These are phyloP conservation scores for Hypericum perforatum DNA, from an alignment of 345 rosid species.

Conservation along the genomic window DNA sequence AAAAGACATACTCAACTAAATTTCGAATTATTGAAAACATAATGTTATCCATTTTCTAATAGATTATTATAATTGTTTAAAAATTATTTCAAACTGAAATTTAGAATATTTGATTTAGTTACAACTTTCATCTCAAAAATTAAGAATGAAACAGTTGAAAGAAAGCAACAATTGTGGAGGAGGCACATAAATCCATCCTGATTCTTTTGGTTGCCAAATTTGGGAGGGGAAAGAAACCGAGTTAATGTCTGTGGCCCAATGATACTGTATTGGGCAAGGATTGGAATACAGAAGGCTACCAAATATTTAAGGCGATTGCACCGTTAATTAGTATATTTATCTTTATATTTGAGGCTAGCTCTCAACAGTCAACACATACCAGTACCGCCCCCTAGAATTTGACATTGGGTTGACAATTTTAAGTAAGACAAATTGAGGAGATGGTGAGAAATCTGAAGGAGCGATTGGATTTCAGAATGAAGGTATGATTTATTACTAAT, in stretches of 20 bases:
- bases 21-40: too few relatives aligned
- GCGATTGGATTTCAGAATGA: too few relatives aligned
- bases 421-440: too few relatives aligned
- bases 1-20: too few relatives aligned
- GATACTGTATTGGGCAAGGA: constrained; percentile 34
- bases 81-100: too few relatives aligned
- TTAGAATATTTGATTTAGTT: too few relatives aligned
- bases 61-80: too few relatives aligned
- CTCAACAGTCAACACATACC: constrained; percentile 24
- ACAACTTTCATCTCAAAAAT: not conserved
- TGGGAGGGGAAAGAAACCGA: constrained; percentile 36
- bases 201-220: constrained; percentile 34
- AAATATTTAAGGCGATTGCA: constrained; percentile 32
- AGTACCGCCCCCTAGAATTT: too few relatives aligned
- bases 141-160: constrained; percentile 47
- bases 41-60: too few relatives aligned
- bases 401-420: too few relatives aligned
- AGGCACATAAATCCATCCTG: constrained; percentile 52
- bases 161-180: constrained; percentile 52
- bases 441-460: too few relatives aligned
- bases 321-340: not conserved
- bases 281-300: constrained; percentile 43
- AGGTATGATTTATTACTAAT: too few relatives aligned
- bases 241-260: constrained; percentile 67
- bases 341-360: constrained; percentile 23